Percentiles rank a stretch among this genome's conserved stretches.
Evolutionary conservation across 2,329 filamentous ascomycete species (phyloP).

Genomic region (Aureobasidium sp.): DNA sequence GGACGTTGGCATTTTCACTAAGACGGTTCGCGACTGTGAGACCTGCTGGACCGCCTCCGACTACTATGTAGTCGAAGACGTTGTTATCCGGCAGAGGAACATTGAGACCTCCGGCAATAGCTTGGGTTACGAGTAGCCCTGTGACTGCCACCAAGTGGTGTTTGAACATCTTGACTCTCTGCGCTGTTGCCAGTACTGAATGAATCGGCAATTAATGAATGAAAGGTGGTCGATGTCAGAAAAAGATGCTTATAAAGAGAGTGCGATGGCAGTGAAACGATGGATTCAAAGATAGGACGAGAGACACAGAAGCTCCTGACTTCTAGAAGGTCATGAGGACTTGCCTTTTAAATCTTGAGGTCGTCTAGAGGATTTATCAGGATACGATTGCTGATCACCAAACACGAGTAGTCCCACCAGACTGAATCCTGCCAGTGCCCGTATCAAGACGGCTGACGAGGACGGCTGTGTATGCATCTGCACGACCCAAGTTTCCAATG

Average conservation of each 20-base stretch:
- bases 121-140: constrained; percentile 7
- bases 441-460: constrained; percentile 1
- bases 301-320: background rate
- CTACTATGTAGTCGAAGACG: constrained; percentile 22
- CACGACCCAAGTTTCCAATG: constrained; percentile 1
- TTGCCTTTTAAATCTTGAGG: background rate
- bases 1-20: constrained; percentile 22
- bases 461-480: background rate
- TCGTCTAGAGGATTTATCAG: background rate
- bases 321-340: background rate
- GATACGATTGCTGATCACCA: background rate
- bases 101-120: constrained; percentile 14
- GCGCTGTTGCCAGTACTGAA: background rate
- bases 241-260: background rate
- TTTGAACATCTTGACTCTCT: background rate
- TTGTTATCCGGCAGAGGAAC: constrained; percentile 13
- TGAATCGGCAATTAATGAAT: background rate
- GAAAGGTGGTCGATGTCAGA: background rate
- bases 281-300: background rate
- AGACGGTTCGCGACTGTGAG: constrained; percentile 24
- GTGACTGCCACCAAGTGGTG: background rate
- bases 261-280: background rate
- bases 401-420: constrained; percentile 2
- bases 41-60: constrained; percentile 24
- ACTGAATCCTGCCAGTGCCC: background rate